Base-by-base conservation (phyloP, 2,329 filamentous ascomycete species). In the Cryphonectria naterciae region DNA sequence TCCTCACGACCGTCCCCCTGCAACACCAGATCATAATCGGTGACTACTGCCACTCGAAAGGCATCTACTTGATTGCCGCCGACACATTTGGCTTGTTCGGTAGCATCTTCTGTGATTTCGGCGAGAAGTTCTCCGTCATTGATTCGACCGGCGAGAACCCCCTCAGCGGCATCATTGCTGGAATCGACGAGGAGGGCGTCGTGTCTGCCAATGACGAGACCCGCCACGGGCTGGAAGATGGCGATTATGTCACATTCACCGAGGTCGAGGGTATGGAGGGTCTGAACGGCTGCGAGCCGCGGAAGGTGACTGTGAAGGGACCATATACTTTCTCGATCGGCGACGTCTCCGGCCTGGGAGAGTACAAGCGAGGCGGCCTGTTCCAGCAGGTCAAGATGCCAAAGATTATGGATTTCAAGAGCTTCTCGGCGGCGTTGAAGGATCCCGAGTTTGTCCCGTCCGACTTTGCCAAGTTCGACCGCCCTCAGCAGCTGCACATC, bases 301-400 rank as follows among this genome's bases (percentile, higher is more conserved):
- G 93, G 75, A 97, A 98, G 84, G 89, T 99, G 73, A 93, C 92
- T 4, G 94, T 98, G 65, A 98, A 97, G 84, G 96, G 93, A 0
- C 96, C 96, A 4, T 99, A 98, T 81, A 97, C 95, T 11, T 99
- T 99, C 83, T 96, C 94, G 19, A 98, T 99, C 76, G 96, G 95
- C 58, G 94, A 98, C 79, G 94, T 98, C 13, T 93, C 93, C 35
- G 91, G 89, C 7, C 86, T 98, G 49, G 96, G 96, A 49, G 87
- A 93, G 77, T 99, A 99, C 84, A 85, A 93, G 84, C 89, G 92
- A 67, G 95, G 95, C 63, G 96, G 96, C 72, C 88, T 97, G 72
- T 99, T 93, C 81, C 92, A 93, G 54, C 96, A 99, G 81, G 96
- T 98, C 81, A 99, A 98, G 87, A 98, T 98, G 95, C 96, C 96